phyloP scores from a whole-genome alignment of 306 rosid species.

The Gastrolobium villosum region DNA sequence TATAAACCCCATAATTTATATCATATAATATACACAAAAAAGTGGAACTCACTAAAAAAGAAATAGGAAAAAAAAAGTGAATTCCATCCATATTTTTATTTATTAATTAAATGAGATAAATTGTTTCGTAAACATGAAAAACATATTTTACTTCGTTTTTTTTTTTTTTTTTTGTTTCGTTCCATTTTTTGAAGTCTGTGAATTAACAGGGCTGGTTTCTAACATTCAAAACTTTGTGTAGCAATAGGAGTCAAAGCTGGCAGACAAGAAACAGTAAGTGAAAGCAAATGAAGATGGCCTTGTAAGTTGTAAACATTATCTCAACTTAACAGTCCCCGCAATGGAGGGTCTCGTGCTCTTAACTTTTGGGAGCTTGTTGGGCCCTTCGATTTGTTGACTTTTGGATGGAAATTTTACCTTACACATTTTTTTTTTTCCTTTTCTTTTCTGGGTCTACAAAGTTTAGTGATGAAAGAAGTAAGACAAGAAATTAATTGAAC shows the following conservation, averaged over 20 bases:
- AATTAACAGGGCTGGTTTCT: background rate
- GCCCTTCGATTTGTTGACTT: background rate
- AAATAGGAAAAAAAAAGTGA: background rate
- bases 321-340: slow-evolving; percentile 24
- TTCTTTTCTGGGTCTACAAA: background rate
- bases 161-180: background rate
- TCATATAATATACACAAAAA: no score
- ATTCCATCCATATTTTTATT: background rate
- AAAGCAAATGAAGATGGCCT: background rate
- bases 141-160: background rate
- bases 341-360: slow-evolving; percentile 16
- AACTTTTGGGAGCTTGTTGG: slow-evolving; percentile 15
- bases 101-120: no score
- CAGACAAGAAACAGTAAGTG: background rate
- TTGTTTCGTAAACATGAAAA: no score
- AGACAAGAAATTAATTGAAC: no score
- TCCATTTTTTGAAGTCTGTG: background rate
- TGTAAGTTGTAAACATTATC: slow-evolving; percentile 11
- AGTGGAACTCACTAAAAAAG: no score
- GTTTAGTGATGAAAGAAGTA: background rate
- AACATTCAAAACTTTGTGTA: background rate
- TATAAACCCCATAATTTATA: no score
- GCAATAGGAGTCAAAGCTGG: background rate
- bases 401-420: background rate
- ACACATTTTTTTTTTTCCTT: background rate